phyloP scores from a whole-genome alignment of 148 eudicot genomes.

The Rheum nobile region DNA sequence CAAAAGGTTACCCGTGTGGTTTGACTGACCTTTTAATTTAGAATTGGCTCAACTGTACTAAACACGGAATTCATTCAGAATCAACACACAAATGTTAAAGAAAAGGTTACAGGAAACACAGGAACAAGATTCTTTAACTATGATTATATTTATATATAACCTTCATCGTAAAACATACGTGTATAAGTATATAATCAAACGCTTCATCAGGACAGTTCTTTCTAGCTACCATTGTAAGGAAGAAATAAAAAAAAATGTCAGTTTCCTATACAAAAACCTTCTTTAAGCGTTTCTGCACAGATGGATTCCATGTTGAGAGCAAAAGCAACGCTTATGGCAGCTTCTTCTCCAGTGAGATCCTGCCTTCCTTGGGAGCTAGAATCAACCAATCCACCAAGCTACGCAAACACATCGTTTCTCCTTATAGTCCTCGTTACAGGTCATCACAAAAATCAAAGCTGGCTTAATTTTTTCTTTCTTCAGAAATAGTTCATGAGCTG shows the following conservation, averaged over 20 bases:
- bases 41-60: background rate
- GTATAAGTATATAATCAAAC: background rate
- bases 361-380: slow-evolving; percentile 83
- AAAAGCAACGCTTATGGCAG: slow-evolving; percentile 22
- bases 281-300: slow-evolving; percentile 41
- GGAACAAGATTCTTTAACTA: background rate
- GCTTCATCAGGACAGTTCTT: background rate
- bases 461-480: background rate
- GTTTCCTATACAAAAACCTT: slow-evolving; percentile 28
- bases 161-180: background rate
- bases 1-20: background rate
- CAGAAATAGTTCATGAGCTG: too few species aligned
- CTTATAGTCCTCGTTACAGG: slow-evolving; percentile 65
- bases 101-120: background rate
- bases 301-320: slow-evolving; percentile 29
- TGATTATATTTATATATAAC: background rate
- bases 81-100: background rate
- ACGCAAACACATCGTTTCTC: slow-evolving; percentile 43
- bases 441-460: slow-evolving; percentile 6
- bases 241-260: slow-evolving; percentile 21
- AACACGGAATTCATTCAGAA: background rate
- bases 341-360: slow-evolving; percentile 50
- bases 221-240: background rate
- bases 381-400: slow-evolving; percentile 45
- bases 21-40: background rate